Evolutionary conservation across 495 filamentous ascomycete genomes (phyloP).

Genomic region (Penicillium lividum): DNA sequence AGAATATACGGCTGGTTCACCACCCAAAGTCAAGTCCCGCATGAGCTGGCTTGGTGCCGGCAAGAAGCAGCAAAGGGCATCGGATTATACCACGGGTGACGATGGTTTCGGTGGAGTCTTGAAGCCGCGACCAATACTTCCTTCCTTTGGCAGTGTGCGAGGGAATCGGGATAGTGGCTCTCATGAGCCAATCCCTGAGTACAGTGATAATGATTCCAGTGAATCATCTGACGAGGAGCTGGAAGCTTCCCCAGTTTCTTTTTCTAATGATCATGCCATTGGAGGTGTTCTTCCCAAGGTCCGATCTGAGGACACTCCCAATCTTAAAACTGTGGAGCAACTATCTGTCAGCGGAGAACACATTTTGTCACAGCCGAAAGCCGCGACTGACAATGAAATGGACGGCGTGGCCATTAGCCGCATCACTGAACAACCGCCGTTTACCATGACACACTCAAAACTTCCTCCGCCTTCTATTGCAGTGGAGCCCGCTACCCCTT

Average conservation of each 20-base stretch:
- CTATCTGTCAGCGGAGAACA: slow-evolving; percentile 13
- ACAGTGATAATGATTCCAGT: slow-evolving; percentile 42
- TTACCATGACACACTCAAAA: slow-evolving; percentile 9
- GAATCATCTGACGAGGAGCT: slow-evolving; percentile 36
- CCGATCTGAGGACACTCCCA: slow-evolving; percentile 4
- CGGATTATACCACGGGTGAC: slow-evolving; percentile 40
- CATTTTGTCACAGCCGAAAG: neutral
- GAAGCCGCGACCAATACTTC: slow-evolving; percentile 73
- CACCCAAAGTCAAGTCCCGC: slow-evolving; percentile 44
- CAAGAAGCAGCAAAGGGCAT: slow-evolving; percentile 42
- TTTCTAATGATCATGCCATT: slow-evolving; percentile 67
- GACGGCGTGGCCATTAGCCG: slow-evolving; percentile 4
- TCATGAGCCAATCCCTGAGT: slow-evolving; percentile 22
- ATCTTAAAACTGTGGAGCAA: slow-evolving; percentile 19
- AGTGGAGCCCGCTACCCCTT: slow-evolving; percentile 30
- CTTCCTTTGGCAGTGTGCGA: slow-evolving; percentile 82
- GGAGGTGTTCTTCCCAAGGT: slow-evolving; percentile 54
- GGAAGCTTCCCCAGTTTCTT: slow-evolving; percentile 23
- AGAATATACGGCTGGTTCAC: slow-evolving; percentile 50
- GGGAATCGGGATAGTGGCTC: slow-evolving; percentile 35
- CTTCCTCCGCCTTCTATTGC: slow-evolving; percentile 47
- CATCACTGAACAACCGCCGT: slow-evolving; percentile 9
- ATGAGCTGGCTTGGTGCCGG: slow-evolving; percentile 58
- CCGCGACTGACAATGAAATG: neutral
- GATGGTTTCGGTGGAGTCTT: slow-evolving; percentile 67